phyloP scores from a whole-genome alignment of 2,329 filamentous ascomycete species.

The Ustilaginoidea virens region DNA sequence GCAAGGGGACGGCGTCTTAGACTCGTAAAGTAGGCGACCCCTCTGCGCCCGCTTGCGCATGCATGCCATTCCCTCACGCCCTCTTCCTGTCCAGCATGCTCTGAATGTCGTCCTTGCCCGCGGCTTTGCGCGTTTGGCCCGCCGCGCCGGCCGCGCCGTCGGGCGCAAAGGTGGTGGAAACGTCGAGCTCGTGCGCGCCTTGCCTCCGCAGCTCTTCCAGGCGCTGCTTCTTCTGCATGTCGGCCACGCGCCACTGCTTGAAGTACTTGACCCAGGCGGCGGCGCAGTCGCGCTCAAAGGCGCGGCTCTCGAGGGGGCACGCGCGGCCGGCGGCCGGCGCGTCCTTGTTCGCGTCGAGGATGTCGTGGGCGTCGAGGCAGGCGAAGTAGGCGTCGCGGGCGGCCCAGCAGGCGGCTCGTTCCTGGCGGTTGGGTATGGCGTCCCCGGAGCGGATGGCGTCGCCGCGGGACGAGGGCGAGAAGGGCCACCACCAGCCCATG shows the following conservation, averaged over 20 bases:
- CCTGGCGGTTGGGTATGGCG: slow-evolving; percentile 70
- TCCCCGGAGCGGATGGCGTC: slow-evolving; percentile 31
- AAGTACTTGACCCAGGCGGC: slow-evolving; percentile 96
- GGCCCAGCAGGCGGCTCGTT: slow-evolving; percentile 78
- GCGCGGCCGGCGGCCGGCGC: slow-evolving; percentile 20
- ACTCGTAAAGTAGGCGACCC: too few relatives aligned
- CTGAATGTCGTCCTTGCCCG: slow-evolving; percentile 23
- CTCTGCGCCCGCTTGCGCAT: not conserved
- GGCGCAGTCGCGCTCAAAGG: slow-evolving; percentile 76
- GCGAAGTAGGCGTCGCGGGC: slow-evolving; percentile 75
- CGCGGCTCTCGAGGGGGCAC: slow-evolving; percentile 25
- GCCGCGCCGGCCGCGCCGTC: slow-evolving; percentile 16
- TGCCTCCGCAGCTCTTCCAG: slow-evolving; percentile 60
- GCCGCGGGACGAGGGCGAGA: slow-evolving; percentile 31
- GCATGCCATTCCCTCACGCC: slow-evolving; percentile 6
- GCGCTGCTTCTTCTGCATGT: slow-evolving; percentile 70
- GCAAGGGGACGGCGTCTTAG: too few relatives aligned
- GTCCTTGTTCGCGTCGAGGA: slow-evolving; percentile 50
- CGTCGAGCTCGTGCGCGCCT: slow-evolving; percentile 47
- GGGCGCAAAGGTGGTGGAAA: slow-evolving; percentile 21
- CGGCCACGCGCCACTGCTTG: slow-evolving; percentile 89
- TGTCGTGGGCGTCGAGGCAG: slow-evolving; percentile 69
- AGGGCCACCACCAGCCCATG: slow-evolving; percentile 33
- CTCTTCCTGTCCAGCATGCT: slow-evolving; percentile 22
- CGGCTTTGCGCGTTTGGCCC: too few relatives aligned